Evolutionary conservation across 2,329 filamentous ascomycete species (phyloP).

Genomic region (Alternaria tenuissima): DNA sequence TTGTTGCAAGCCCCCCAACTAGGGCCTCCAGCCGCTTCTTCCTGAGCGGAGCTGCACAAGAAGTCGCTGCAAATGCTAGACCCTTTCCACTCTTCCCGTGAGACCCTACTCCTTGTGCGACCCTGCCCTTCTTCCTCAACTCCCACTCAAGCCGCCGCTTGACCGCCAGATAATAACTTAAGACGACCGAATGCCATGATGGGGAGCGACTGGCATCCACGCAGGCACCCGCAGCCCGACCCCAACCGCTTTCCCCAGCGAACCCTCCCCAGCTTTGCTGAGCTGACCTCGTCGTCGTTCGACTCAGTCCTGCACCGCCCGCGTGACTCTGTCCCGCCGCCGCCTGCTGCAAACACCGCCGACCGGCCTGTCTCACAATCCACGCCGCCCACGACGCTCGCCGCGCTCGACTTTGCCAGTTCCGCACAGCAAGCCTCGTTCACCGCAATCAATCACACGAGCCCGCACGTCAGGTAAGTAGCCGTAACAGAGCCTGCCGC

Average conservation of each 20-base stretch:
- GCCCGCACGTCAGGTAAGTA: conserved; percentile 28
- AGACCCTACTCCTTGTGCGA: conserved; percentile 19
- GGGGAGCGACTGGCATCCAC: conserved; percentile 26
- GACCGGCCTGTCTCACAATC: conserved; percentile 17
- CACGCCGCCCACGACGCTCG: conserved; percentile 9
- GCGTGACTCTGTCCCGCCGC: conserved; percentile 18
- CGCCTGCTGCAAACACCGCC: neutral
- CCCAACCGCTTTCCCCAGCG: conserved; percentile 18
- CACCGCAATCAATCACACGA: conserved; percentile 25
- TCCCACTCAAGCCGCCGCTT: conserved; percentile 7
- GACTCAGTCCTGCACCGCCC: conserved; percentile 26
- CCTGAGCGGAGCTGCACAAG: conserved; percentile 15
- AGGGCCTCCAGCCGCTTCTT: conserved; percentile 17
- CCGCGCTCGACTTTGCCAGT: conserved; percentile 10
- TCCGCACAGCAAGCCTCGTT: conserved; percentile 11
- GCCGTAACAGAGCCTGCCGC: neutral
- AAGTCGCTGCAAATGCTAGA: conserved; percentile 12
- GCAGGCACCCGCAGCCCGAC: conserved; percentile 19
- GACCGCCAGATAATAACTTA: conserved; percentile 12
- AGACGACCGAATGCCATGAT: conserved; percentile 20
- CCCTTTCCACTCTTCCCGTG: conserved; percentile 15
- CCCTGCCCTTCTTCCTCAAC: conserved; percentile 11
- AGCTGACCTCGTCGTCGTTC: conserved; percentile 31
- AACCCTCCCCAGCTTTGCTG: conserved; percentile 35
- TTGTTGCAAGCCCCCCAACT: conserved; percentile 15